Evolutionary conservation across 2,329 filamentous ascomycete species (phyloP).

Genomic region (Exophiala sp.): DNA sequence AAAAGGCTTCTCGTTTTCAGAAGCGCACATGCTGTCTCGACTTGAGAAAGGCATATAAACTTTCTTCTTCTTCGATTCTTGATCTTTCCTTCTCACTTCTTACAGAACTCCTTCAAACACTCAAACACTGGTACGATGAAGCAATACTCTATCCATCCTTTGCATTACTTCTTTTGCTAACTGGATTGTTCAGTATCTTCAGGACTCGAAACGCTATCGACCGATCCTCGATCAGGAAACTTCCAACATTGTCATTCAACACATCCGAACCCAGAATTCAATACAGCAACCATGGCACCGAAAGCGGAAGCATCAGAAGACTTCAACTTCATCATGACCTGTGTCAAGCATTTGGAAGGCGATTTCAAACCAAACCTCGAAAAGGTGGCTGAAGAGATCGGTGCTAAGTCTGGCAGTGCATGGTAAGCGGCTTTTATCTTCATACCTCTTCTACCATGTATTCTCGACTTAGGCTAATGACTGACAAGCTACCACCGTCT

Average conservation of each 20-base stretch:
- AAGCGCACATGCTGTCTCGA: too few relatives aligned
- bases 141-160: too few relatives aligned
- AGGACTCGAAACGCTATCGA: not conserved
- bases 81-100: too few relatives aligned
- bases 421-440: conserved; percentile 12
- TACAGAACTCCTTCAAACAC: too few relatives aligned
- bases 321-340: conserved; percentile 26
- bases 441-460: not conserved
- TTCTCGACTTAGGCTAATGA: not conserved
- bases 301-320: conserved; percentile 4
- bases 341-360: conserved; percentile 13
- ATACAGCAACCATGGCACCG: conserved; percentile 9
- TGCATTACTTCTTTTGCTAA: too few relatives aligned
- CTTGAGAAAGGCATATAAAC: too few relatives aligned
- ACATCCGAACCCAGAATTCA: not conserved
- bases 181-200: not conserved
- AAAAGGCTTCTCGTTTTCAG: too few relatives aligned
- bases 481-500: conserved; percentile 22
- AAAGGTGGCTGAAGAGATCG: conserved; percentile 20
- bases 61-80: too few relatives aligned
- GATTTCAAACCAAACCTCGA: conserved; percentile 22
- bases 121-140: too few relatives aligned
- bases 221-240: not conserved
- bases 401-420: conserved; percentile 19
- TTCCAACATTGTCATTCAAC: not conserved